These are phyloP conservation scores for Pyrrhoderma noxium DNA, from an alignment of 1,284 basidiomycete species.

Conservation along the genomic window DNA sequence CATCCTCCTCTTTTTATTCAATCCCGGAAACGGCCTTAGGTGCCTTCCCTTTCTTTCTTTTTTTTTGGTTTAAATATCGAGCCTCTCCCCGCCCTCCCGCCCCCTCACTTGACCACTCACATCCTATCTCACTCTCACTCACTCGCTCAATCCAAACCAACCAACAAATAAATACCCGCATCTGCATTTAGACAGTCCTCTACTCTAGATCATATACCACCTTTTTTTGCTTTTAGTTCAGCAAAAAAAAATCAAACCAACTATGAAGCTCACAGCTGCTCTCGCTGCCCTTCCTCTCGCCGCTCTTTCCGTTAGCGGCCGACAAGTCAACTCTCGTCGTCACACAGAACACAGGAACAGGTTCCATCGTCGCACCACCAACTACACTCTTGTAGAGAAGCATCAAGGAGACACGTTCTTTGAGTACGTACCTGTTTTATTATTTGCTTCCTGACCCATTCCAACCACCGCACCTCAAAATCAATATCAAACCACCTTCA, in stretches of 20 bases:
- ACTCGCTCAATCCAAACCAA: background rate
- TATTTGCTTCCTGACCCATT: background rate
- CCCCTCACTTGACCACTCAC: background rate
- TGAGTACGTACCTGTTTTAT: too few relatives aligned
- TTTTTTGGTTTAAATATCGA: background rate
- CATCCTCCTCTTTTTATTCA: background rate
- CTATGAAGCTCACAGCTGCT: constrained; percentile 12
- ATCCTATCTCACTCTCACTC: background rate
- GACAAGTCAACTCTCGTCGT: background rate
- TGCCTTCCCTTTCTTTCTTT: background rate
- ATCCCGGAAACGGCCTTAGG: background rate
- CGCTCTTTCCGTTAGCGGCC: constrained; percentile 15
- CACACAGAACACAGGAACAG: constrained; percentile 4
- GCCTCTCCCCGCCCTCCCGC: background rate
- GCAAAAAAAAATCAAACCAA: too few relatives aligned
- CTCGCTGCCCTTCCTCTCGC: constrained; percentile 15
- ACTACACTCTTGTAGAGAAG: constrained; percentile 21
- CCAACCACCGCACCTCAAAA: too few relatives aligned
- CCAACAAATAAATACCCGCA: too few relatives aligned
- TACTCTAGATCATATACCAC: constrained; percentile 1
- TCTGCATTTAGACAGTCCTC: background rate
- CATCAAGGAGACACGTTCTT: constrained; percentile 24
- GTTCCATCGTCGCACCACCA: constrained; percentile 5
- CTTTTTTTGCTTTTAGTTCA: background rate
- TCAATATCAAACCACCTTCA: background rate